Conservation (phyloP, 2,329 filamentous ascomycete genomes). For the Stagonosporopsis vannaccii region DNA sequence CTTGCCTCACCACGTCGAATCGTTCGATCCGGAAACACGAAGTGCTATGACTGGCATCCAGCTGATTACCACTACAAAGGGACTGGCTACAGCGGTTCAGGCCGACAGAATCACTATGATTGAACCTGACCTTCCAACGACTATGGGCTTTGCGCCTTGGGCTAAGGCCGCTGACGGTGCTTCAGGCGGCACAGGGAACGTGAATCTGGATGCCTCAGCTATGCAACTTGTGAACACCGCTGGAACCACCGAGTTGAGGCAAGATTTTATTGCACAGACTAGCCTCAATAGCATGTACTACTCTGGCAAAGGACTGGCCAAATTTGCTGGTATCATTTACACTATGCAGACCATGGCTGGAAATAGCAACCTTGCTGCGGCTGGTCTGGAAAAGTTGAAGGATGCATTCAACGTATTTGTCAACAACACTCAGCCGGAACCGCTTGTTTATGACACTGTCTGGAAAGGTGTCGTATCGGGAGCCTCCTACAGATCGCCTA, state of each 20-base stretch:
- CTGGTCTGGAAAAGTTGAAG: slow-evolving; percentile 60
- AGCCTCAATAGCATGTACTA: slow-evolving; percentile 94
- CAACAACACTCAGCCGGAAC: slow-evolving; percentile 56
- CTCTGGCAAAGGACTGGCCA: slow-evolving; percentile 66
- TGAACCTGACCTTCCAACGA: slow-evolving; percentile 71
- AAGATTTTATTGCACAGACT: slow-evolving; percentile 76
- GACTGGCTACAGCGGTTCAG: slow-evolving; percentile 73
- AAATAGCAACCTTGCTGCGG: slow-evolving; percentile 62
- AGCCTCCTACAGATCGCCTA: slow-evolving; percentile 63
- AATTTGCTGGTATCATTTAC: slow-evolving; percentile 57
- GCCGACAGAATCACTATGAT: slow-evolving; percentile 68
- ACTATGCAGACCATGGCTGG: slow-evolving; percentile 64
- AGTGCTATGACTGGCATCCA: slow-evolving; percentile 61
- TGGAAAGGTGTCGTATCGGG: slow-evolving; percentile 88
- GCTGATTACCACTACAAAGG: slow-evolving; percentile 86
- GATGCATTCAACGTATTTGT: slow-evolving; percentile 60
- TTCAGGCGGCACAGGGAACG: slow-evolving; percentile 45
- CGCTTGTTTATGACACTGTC: slow-evolving; percentile 63
- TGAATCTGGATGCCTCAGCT: slow-evolving; percentile 56
- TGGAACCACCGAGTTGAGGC: slow-evolving; percentile 74
- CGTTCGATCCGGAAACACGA: slow-evolving; percentile 69
- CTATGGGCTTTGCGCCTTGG: slow-evolving; percentile 85
- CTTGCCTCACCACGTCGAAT: slow-evolving; percentile 83
- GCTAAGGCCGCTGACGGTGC: slow-evolving; percentile 56
- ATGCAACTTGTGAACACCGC: slow-evolving; percentile 66